Evolutionary conservation across 108 stramenopile genomes (phyloP), one percentile per base, ranked within the genome.

Genomic region (Cyclotella sp.): DNA sequence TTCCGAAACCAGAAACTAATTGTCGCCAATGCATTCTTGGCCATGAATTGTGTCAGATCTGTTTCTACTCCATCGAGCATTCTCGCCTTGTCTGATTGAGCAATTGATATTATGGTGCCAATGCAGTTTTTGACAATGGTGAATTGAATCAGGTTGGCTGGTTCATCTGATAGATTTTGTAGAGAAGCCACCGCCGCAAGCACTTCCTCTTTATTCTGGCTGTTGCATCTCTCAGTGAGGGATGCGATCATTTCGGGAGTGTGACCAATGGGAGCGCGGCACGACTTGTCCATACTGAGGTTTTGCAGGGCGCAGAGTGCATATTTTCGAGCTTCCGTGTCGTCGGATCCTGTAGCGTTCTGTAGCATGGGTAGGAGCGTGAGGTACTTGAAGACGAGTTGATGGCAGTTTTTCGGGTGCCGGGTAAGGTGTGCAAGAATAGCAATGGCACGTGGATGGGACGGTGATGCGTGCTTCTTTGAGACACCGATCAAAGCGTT

Each of bases 61-160:
- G 76, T 77, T 58, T 55, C 68, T 30, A 70, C 73, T 30, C 72
- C 79, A 9, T 82, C 86, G 15, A 64, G 62, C 51, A 75, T 88
- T 70, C 89, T 85, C 14, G 89, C 86, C 34, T 68, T 52, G 42
- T 68, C 44, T 16, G 67, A 68, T 8, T 44, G 26, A 19, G 67
- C 49, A 12, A 95, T 72, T 52, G 74, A 82, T 77, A 93, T 90
- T 57, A 95, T 68, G 21, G 91, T 91, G 7, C 88, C 76, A 69
- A 95, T 82, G 54, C 91, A 92, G n/a, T 93, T 81, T 26, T 89
- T 79, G 28, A 89, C 90, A 45, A 91, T 93, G 14, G 86, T 88
- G 77, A 95, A 87, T n/a, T 89, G 91, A 28, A 93, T 90, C 12
- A 95, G 86, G 77, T 95, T 93, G 27, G 90, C 90, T 6, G 94